phyloP scores from a whole-genome alignment of 2,329 filamentous ascomycete genomes.

The Bipolaris bicolor region DNA sequence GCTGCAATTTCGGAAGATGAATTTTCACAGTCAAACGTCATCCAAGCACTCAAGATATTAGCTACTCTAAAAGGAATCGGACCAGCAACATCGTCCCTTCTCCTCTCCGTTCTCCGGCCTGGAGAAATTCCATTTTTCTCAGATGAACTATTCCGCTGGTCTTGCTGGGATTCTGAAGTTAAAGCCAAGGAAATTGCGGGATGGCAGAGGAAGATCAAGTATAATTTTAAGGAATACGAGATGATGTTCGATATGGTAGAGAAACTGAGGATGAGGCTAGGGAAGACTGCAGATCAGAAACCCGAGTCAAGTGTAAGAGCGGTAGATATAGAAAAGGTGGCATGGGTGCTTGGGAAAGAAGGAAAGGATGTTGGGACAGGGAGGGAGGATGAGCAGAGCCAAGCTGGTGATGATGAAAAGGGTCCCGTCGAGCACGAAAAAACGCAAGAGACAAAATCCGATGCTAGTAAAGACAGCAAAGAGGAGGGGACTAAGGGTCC shows the following conservation, averaged over 20 bases:
- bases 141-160: slow-evolving; percentile 79
- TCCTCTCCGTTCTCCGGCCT: slow-evolving; percentile 70
- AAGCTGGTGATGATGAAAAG: slow-evolving; percentile 2
- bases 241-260: slow-evolving; percentile 54
- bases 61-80: slow-evolving; percentile 74
- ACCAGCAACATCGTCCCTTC: slow-evolving; percentile 77
- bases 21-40: neutral
- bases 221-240: slow-evolving; percentile 71
- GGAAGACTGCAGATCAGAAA: slow-evolving; percentile 56
- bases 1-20: slow-evolving; percentile 19
- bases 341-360: slow-evolving; percentile 14
- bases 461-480: neutral
- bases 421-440: neutral
- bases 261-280: slow-evolving; percentile 33
- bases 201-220: slow-evolving; percentile 66
- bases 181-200: slow-evolving; percentile 43
- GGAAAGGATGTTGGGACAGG: slow-evolving; percentile 9
- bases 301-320: slow-evolving; percentile 10
- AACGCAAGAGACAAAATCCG: neutral
- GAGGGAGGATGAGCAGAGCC: neutral
- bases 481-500: slow-evolving; percentile 1
- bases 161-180: slow-evolving; percentile 59
- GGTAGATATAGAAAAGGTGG: slow-evolving; percentile 26
- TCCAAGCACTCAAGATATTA: slow-evolving; percentile 59
- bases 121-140: slow-evolving; percentile 73